These are phyloP conservation scores for Zygnema cylindricum DNA, from an alignment of 139 green algal genomes.

Conservation along the genomic window DNA sequence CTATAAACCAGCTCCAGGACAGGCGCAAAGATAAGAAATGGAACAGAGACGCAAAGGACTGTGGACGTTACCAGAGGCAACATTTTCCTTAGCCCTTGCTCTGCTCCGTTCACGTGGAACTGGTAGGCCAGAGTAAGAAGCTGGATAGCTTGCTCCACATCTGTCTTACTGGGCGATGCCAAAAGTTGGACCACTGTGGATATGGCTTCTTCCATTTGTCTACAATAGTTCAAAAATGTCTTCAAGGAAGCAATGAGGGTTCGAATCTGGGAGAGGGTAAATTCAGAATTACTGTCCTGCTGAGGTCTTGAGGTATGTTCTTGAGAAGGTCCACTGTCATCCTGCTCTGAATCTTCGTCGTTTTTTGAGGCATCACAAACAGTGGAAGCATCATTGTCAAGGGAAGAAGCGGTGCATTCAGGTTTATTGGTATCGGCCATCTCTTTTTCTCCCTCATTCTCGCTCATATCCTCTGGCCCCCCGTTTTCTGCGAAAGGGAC, in stretches of 20 bases:
- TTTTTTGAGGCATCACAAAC: not conserved
- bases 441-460: not conserved
- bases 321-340: slow-evolving; percentile 1
- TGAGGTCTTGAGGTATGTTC: not conserved
- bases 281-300: not conserved
- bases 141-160: slow-evolving; percentile 78
- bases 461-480: not conserved
- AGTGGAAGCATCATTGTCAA: too few species aligned
- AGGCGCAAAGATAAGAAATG: too few species aligned
- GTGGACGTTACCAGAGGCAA: slow-evolving; percentile 74
- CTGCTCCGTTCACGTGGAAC: slow-evolving; percentile 70
- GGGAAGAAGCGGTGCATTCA: too few species aligned
- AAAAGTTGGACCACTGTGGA: slow-evolving; percentile 73
- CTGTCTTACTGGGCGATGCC: slow-evolving; percentile 67
- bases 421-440: too few species aligned
- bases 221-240: slow-evolving; percentile 72
- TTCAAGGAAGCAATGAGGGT: slow-evolving; percentile 77
- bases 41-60: too few species aligned
- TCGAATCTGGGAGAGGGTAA: slow-evolving; percentile 57
- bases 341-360: not conserved
- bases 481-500: not conserved
- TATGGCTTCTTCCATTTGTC: slow-evolving; percentile 52
- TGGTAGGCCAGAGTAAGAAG: slow-evolving; percentile 76
- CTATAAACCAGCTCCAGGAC: too few species aligned
- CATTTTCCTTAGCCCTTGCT: slow-evolving; percentile 65